Conservation (phyloP, 352 stramenopile genomes). For the Thalassiosira livingstoniorum region DNA sequence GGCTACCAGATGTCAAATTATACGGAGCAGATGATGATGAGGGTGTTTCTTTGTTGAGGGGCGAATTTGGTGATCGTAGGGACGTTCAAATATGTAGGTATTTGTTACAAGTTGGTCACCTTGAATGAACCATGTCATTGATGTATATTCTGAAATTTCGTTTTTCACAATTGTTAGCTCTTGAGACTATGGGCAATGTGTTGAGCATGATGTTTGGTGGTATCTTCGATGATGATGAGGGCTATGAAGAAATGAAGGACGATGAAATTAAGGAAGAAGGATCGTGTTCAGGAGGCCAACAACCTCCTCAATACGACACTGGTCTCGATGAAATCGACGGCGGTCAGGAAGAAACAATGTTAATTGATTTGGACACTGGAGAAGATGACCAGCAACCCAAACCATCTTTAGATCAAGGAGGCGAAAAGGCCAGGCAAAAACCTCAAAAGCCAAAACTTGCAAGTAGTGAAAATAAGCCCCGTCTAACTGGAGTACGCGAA, state of each 20-base stretch:
- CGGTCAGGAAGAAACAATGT: conserved; percentile 20
- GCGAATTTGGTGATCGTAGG: conserved; percentile 55
- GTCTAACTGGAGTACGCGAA: conserved; percentile 24
- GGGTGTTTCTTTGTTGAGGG: conserved; percentile 48
- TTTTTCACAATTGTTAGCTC: conserved; percentile 17
- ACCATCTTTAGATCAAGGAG: conserved; percentile 13
- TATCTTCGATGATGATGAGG: conserved; percentile 44
- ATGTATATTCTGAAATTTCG: background rate
- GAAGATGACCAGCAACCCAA: conserved; percentile 4
- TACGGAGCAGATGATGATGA: conserved; percentile 39
- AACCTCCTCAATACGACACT: conserved; percentile 23
- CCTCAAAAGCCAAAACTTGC: conserved; percentile 53
- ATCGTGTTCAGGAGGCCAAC: conserved; percentile 6
- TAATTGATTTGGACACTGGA: conserved; percentile 30
- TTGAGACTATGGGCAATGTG: conserved; percentile 51
- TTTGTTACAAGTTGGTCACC: background rate
- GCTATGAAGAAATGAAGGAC: conserved; percentile 37
- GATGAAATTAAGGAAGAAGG: conserved; percentile 21
- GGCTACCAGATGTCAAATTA: conserved; percentile 57
- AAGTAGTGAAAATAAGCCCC: conserved; percentile 9
- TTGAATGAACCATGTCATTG: background rate
- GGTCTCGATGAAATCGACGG: conserved; percentile 42
- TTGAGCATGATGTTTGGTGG: conserved; percentile 53
- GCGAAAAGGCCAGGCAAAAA: conserved; percentile 5
- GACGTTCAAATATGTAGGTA: conserved; percentile 59